A percentile compares a stretch with the other conserved stretches of the same genome.
Conservation (phyloP, 164 flowering plant genomes). For the Vitis amurensis region DNA sequence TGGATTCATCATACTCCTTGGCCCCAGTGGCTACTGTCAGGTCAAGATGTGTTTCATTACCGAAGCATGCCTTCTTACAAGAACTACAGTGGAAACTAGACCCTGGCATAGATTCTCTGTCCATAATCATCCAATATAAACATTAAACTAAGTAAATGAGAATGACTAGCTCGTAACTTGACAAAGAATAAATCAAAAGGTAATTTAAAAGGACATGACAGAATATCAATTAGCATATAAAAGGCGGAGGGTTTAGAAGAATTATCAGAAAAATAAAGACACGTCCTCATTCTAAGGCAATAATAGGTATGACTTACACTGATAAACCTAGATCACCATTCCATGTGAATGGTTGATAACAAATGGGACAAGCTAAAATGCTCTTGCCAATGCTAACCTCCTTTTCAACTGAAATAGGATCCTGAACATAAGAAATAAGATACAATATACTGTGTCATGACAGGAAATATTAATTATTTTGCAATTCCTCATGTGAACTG, state of each 20-base stretch:
- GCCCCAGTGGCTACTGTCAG: constrained; percentile 60
- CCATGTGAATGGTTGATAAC: constrained; percentile 46
- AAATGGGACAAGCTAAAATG: constrained; percentile 78
- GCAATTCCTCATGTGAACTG: too few species aligned
- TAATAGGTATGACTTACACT: constrained; percentile 45
- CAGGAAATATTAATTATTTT: too few species aligned
- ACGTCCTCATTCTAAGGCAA: neutral
- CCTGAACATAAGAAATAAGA: constrained; percentile 32
- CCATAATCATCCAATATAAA: constrained; percentile 11
- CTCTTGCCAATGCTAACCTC: constrained; percentile 21
- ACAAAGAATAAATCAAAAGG: constrained; percentile 1
- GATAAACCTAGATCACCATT: constrained; percentile 34
- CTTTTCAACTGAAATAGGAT: constrained; percentile 28
- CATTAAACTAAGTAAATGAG: neutral
- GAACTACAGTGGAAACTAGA: constrained; percentile 49
- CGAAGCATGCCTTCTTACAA: constrained; percentile 63
- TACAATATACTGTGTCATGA: neutral
- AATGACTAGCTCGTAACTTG: neutral
- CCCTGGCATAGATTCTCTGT: constrained; percentile 45
- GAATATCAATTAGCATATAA: too few species aligned
- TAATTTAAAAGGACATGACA: neutral
- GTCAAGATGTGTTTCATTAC: constrained; percentile 58
- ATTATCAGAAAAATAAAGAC: neutral
- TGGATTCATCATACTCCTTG: constrained; percentile 50
- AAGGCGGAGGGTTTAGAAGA: too few species aligned